phyloP scores from a whole-genome alignment of 2,329 filamentous ascomycete genomes.

The Exophiala sp. region DNA sequence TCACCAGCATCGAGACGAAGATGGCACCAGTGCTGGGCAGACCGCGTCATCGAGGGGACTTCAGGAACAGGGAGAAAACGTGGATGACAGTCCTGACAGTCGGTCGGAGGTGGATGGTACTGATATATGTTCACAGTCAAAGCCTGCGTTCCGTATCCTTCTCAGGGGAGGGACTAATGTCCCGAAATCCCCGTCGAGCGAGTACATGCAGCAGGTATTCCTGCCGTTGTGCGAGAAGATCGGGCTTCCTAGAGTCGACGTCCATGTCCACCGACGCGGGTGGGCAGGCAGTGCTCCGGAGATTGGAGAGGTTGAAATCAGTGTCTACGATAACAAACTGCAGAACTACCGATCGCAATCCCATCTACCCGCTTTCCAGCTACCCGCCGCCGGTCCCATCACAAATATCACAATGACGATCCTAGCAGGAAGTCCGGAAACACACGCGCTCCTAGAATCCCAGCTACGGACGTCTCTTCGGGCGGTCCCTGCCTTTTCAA shows the following conservation, averaged over 20 bases:
- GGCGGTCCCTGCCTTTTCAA: neutral
- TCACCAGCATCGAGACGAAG: neutral
- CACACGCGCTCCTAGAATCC: neutral
- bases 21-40: neutral
- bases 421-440: constrained; percentile 29
- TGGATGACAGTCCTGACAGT: no score
- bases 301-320: constrained; percentile 48
- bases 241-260: constrained; percentile 45
- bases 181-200: constrained; percentile 41
- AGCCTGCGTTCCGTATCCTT: constrained; percentile 34
- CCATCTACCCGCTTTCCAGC: constrained; percentile 33
- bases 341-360: neutral
- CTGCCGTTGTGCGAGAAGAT: constrained; percentile 48
- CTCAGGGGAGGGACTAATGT: constrained; percentile 56
- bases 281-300: constrained; percentile 45
- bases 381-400: constrained; percentile 32
- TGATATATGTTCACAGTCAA: neutral
- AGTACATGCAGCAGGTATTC: constrained; percentile 53
- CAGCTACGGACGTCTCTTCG: neutral
- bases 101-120: no score
- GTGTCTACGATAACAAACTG: constrained; percentile 32
- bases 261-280: constrained; percentile 45
- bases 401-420: constrained; percentile 37
- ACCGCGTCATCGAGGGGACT: no score
- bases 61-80: no score